Base-by-base conservation (phyloP, 1,284 basidiomycete genomes). In the Ganoderma lingzhi region DNA sequence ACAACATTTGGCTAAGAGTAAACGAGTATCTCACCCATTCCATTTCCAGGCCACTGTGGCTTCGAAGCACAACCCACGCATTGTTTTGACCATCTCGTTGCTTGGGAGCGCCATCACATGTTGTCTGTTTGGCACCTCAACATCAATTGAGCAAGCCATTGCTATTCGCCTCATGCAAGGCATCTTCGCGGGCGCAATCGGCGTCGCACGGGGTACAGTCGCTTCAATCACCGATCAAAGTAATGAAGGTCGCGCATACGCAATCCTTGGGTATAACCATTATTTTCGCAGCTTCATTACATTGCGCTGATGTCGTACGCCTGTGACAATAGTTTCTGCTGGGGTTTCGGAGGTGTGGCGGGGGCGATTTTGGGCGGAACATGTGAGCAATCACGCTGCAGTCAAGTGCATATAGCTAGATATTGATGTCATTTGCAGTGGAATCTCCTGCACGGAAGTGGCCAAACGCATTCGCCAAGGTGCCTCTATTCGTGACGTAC, bases 341-440 rank as follows among this genome's bases (percentile, higher is more conserved):
- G 97, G 97, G 97, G 96, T 71, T 90, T 98, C 77, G 97, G 97
- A 72, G 96, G 96, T 88, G 94, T 96, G 14, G 88, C 93, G 59
- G 95, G 94, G 64, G 93, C 94, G 62, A 94, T 97, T 72, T 87
- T 96, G 55, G 95, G 95, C 71, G 95, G 95, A 75, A 84, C 92
- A 63, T 96, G 93, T 94, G 71, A 78, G 92, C 84, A 42, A 12
- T 44, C 65, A 55, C 55, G 62, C 58, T 44, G 63, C 48, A 64
- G 65, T 63, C 5, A 53, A 53, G 30, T 63, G 44, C 56, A 65
- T 68, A 62, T 65, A 66, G 35, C 28, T 30, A 51, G 42, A 12
- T 10, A 8, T 8, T 44, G 19, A 63, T 63, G 39, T 37, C 55
- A 65, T 32, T 12, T 70, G 12, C 71, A 94, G 93, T 97, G 72